phyloP scores from a whole-genome alignment of 106 monocot genomes.

The Dendrobium huoshanense region DNA sequence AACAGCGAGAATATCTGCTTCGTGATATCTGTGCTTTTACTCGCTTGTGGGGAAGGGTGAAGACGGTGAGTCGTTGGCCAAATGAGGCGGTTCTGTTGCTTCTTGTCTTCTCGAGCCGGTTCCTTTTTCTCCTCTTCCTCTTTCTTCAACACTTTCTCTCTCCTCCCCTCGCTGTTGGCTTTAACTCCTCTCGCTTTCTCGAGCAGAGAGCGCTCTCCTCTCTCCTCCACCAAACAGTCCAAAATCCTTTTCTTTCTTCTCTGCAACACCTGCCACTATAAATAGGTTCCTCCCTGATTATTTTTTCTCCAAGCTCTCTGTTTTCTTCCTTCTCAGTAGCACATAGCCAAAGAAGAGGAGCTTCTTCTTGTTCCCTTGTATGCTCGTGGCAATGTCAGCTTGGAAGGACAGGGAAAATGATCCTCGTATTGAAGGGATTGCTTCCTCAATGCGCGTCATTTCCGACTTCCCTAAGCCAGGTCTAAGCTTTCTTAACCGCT shows the following conservation, averaged over 20 bases:
- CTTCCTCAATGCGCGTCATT: conserved; percentile 11
- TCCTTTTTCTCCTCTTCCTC: background rate
- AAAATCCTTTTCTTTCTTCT: background rate
- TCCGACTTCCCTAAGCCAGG: conserved; percentile 10
- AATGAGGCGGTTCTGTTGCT: background rate
- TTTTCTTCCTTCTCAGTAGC: background rate
- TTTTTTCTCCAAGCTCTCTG: background rate
- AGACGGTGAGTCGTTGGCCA: conserved; percentile 3
- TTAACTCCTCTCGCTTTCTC: background rate
- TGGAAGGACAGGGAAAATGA: conserved; percentile 8
- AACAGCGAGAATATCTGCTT: background rate
- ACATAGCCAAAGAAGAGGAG: background rate
- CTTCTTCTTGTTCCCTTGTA: background rate
- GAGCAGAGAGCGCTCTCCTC: background rate
- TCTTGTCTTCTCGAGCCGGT: background rate
- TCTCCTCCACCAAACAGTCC: background rate
- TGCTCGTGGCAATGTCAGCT: background rate
- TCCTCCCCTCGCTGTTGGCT: background rate
- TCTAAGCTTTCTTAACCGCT: background rate
- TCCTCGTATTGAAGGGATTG: conserved; percentile 3
- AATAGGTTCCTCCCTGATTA: background rate
- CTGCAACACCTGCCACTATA: background rate
- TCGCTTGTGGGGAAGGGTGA: background rate
- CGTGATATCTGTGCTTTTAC: conserved; percentile 5
- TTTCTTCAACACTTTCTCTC: background rate